phyloP scores from a whole-genome alignment of 2,329 filamentous ascomycete genomes.

The Epichloe sp. region DNA sequence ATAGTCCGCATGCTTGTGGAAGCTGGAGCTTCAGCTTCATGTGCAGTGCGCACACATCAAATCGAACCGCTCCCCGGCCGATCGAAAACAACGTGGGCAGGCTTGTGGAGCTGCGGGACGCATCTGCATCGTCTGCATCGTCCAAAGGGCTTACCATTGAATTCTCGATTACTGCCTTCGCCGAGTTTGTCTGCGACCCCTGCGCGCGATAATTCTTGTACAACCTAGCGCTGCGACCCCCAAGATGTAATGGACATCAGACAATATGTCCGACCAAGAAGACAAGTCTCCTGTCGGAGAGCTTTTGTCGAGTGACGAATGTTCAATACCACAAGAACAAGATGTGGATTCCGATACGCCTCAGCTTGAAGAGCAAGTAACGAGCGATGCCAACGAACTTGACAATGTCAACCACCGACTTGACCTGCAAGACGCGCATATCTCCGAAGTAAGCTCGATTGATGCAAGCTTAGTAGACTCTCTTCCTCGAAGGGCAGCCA shows the following conservation, averaged over 20 bases:
- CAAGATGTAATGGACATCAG: slow-evolving; percentile 25
- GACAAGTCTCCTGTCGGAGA: slow-evolving; percentile 29
- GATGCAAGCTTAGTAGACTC: slow-evolving; percentile 34
- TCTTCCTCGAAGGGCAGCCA: slow-evolving; percentile 43
- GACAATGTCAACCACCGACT: slow-evolving; percentile 23
- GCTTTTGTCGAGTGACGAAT: slow-evolving; percentile 27
- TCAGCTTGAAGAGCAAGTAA: slow-evolving; percentile 2
- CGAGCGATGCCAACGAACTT: background rate
- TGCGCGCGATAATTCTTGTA: background rate
- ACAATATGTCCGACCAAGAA: slow-evolving; percentile 34
- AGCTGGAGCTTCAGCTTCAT: background rate
- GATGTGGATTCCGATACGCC: slow-evolving; percentile 10
- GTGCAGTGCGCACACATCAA: background rate
- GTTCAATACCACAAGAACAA: slow-evolving; percentile 22
- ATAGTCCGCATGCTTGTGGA: background rate
- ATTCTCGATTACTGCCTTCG: background rate
- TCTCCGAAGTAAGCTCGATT: slow-evolving; percentile 39
- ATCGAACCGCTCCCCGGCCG: background rate
- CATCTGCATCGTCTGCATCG: background rate
- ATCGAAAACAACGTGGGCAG: background rate
- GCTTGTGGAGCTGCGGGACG: background rate
- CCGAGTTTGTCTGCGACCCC: background rate
- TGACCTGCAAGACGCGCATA: slow-evolving; percentile 28
- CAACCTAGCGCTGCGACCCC: background rate
- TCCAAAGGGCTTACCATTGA: background rate